These are phyloP conservation scores for Oenanthe sinensis DNA, from an alignment of 129 eudicot genomes.

Conservation along the genomic window DNA sequence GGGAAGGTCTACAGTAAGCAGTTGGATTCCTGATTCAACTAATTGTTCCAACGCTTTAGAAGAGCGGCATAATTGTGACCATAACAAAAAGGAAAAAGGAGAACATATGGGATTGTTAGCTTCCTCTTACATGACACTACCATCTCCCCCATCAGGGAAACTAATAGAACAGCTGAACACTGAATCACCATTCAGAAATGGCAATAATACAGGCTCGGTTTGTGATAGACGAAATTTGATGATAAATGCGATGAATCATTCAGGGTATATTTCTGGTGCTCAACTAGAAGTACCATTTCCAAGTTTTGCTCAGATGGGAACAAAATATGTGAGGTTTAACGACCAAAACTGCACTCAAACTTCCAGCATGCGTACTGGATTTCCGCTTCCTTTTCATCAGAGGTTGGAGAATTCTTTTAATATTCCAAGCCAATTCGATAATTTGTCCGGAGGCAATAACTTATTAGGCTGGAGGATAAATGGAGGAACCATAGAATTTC, in stretches of 20 bases:
- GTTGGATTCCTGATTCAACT: conserved; percentile 19
- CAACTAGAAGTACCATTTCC: conserved; percentile 29
- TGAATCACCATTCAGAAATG: conserved; percentile 14
- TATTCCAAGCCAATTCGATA: conserved; percentile 25
- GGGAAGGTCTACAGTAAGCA: conserved; percentile 19
- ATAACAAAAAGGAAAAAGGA: conserved; percentile 19
- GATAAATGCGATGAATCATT: conserved; percentile 1
- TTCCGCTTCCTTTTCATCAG: conserved; percentile 27
- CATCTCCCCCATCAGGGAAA: conserved; percentile 25
- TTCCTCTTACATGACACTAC: conserved; percentile 41
- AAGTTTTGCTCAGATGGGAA: conserved; percentile 24
- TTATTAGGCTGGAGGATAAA: conserved; percentile 26
- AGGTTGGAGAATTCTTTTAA: conserved; percentile 29
- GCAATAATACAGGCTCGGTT: conserved; percentile 12
- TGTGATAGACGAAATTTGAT: conserved; percentile 24
- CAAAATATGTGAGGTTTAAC: conserved; percentile 16
- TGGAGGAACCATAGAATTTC: conserved; percentile 31
- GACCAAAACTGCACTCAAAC: conserved; percentile 22
- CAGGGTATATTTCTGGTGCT: conserved; percentile 18
- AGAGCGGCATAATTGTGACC: conserved; percentile 3
- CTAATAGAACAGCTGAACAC: conserved; percentile 8
- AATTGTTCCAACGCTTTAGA: conserved; percentile 15
- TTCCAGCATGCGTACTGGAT: conserved; percentile 30
- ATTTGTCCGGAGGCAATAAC: conserved; percentile 21
- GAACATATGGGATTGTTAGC: conserved; percentile 17